These are phyloP conservation scores for Coniferiporia weirii DNA, from an alignment of 1,284 basidiomycete species.

Conservation along the genomic window DNA sequence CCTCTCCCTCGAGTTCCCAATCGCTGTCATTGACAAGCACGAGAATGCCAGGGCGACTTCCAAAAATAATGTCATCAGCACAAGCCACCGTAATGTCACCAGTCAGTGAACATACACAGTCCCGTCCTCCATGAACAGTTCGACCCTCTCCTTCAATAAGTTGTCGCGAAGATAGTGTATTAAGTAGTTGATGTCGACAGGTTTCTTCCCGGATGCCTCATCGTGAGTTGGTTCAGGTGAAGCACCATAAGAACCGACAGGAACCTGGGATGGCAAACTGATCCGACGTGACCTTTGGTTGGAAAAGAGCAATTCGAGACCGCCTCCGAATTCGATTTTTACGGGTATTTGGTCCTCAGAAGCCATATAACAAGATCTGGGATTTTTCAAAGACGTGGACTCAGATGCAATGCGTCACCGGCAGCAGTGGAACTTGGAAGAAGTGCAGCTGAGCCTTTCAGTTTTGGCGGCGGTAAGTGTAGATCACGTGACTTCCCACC, in stretches of 20 bases:
- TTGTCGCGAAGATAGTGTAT: slow-evolving; percentile 78
- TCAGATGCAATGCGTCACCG: too few species aligned
- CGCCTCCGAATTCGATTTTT: slow-evolving; percentile 72
- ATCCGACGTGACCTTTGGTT: slow-evolving; percentile 62
- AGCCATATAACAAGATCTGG: neutral
- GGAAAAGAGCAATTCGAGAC: slow-evolving; percentile 77
- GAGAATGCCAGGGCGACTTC: slow-evolving; percentile 90
- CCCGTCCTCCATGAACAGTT: slow-evolving; percentile 85
- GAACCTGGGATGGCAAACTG: slow-evolving; percentile 48
- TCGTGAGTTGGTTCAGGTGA: slow-evolving; percentile 19
- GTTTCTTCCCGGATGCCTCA: slow-evolving; percentile 33
- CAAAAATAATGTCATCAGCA: slow-evolving; percentile 1
- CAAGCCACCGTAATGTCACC: slow-evolving; percentile 4
- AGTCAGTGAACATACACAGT: slow-evolving; percentile 67
- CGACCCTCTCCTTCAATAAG: slow-evolving; percentile 78
- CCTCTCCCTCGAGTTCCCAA: slow-evolving; percentile 97
- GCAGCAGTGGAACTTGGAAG: too few species aligned
- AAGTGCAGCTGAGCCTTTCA: too few species aligned
- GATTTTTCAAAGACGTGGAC: too few species aligned
- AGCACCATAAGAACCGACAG: slow-evolving; percentile 13
- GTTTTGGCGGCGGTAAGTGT: too few species aligned
- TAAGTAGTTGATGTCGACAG: slow-evolving; percentile 68
- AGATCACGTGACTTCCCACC: too few species aligned
- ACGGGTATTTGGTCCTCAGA: slow-evolving; percentile 26
- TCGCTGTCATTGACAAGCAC: slow-evolving; percentile 96